A percentile compares a stretch with the other conserved stretches of the same genome.
phyloP scores from a whole-genome alignment of 1,284 basidiomycete species.

The Lignosus rhinocerotis region DNA sequence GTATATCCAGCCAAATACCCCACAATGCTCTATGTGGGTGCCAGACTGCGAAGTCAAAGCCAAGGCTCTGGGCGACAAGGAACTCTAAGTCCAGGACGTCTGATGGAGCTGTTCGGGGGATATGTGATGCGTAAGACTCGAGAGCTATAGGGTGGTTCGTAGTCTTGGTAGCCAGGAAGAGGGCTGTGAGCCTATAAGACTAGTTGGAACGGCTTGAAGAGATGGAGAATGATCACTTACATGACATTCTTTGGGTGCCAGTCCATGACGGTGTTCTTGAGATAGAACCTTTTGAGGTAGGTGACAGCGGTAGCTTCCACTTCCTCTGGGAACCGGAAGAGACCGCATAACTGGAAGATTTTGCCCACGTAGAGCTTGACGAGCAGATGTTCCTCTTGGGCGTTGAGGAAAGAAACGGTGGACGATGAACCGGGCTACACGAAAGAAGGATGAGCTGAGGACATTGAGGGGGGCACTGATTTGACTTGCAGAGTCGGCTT shows the following conservation, averaged over 20 bases:
- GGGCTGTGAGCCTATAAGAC: conserved; percentile 79
- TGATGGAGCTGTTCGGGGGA: conserved; percentile 75
- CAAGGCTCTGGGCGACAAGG: conserved; percentile 88
- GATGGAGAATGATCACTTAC: conserved; percentile 49
- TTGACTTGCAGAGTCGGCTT: conserved; percentile 72
- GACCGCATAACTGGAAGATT: conserved; percentile 81
- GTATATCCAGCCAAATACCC: conserved; percentile 89
- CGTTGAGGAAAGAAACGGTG: conserved; percentile 70
- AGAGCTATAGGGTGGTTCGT: conserved; percentile 91
- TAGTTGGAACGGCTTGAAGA: neutral
- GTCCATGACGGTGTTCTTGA: conserved; percentile 98
- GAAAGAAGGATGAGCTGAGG: conserved; percentile 7
- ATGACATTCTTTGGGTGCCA: conserved; percentile 99
- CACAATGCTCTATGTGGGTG: conserved; percentile 88
- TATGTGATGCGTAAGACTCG: conserved; percentile 78
- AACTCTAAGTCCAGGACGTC: conserved; percentile 95
- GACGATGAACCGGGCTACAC: conserved; percentile 66
- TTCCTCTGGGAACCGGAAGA: conserved; percentile 87
- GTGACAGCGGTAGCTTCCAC: conserved; percentile 91
- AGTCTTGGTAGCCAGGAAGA: conserved; percentile 96
- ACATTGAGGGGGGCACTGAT: conserved; percentile 5
- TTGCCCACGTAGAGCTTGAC: conserved; percentile 90
- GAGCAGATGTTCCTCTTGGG: conserved; percentile 85
- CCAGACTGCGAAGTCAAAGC: conserved; percentile 93
- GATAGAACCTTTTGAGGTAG: conserved; percentile 96